phyloP scores from a whole-genome alignment of 768 basidiomycete genomes.

The Boletus sp. region DNA sequence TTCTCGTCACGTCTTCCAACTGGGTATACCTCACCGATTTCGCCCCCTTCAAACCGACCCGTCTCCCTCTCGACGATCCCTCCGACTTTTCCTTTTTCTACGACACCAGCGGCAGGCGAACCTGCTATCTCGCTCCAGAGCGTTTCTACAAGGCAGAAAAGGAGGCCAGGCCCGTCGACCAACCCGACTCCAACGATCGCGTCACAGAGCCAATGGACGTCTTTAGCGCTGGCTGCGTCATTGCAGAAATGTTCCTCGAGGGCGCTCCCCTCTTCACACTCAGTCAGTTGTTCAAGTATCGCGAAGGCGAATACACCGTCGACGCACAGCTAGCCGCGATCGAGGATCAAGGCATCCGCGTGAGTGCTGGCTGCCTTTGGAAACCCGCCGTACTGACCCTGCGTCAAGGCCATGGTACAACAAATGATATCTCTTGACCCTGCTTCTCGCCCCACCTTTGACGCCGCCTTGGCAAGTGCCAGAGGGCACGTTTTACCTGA shows the following conservation, averaged over 20 bases:
- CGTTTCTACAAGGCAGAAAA: slow-evolving; percentile 86
- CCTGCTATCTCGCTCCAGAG: slow-evolving; percentile 96
- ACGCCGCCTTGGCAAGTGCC: slow-evolving; percentile 68
- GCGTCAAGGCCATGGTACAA: slow-evolving; percentile 70
- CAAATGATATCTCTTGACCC: slow-evolving; percentile 90
- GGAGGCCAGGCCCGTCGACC: slow-evolving; percentile 54
- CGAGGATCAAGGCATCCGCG: slow-evolving; percentile 79
- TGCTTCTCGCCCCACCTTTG: slow-evolving; percentile 73
- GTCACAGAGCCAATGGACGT: slow-evolving; percentile 98
- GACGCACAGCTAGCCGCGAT: slow-evolving; percentile 70
- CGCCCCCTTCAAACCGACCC: slow-evolving; percentile 91
- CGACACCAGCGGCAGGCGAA: slow-evolving; percentile 89
- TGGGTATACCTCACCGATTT: slow-evolving; percentile 96
- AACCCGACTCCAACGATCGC: slow-evolving; percentile 61
- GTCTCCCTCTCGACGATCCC: slow-evolving; percentile 93
- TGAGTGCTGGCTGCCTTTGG: slow-evolving; percentile 38
- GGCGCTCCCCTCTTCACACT: slow-evolving; percentile 91
- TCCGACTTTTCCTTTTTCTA: slow-evolving; percentile 98
- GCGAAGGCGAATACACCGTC: slow-evolving; percentile 79
- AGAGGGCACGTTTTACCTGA: slow-evolving; percentile 86
- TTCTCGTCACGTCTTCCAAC: slow-evolving; percentile 95
- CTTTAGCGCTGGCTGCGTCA: slow-evolving; percentile 91
- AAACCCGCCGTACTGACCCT: slow-evolving; percentile 20
- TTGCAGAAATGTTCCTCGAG: slow-evolving; percentile 94
- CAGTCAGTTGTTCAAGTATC: slow-evolving; percentile 92